phyloP scores from a whole-genome alignment of 208 protist genomes.

The Wallacemonas sp. region DNA sequence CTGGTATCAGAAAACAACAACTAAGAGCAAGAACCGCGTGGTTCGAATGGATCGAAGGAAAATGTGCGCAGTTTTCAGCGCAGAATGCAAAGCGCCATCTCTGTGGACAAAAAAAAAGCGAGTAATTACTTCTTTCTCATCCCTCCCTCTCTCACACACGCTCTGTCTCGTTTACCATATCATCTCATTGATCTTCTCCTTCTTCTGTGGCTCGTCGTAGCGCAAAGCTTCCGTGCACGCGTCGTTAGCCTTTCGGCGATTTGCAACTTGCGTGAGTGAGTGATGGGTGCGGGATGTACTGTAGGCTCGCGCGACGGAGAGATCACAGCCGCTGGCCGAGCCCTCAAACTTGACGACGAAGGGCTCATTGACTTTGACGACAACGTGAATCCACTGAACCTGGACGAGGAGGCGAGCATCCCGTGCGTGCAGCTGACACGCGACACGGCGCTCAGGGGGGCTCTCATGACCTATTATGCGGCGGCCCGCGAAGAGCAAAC shows the following conservation, averaged over 20 bases:
- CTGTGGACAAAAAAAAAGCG: no score
- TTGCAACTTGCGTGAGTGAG: background rate
- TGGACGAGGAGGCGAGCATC: background rate
- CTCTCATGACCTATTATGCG: background rate
- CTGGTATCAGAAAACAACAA: no score
- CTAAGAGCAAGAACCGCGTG: no score
- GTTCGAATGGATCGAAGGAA: no score
- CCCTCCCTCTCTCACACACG: no score
- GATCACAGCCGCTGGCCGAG: background rate
- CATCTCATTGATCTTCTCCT: no score
- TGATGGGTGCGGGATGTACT: slow-evolving; percentile 1
- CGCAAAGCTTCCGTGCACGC: no score
- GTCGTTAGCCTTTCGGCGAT: background rate
- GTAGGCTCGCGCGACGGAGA: background rate
- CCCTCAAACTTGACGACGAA: background rate
- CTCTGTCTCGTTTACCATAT: no score
- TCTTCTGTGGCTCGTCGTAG: no score
- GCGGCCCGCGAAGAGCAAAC: background rate
- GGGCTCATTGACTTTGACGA: background rate
- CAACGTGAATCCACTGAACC: background rate
- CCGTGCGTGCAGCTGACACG: background rate
- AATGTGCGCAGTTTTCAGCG: no score
- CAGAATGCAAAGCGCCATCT: no score
- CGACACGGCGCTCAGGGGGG: background rate
- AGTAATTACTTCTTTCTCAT: no score